phyloP scores from a whole-genome alignment of 495 filamentous ascomycete species.

The Daldinia bambusicola region DNA sequence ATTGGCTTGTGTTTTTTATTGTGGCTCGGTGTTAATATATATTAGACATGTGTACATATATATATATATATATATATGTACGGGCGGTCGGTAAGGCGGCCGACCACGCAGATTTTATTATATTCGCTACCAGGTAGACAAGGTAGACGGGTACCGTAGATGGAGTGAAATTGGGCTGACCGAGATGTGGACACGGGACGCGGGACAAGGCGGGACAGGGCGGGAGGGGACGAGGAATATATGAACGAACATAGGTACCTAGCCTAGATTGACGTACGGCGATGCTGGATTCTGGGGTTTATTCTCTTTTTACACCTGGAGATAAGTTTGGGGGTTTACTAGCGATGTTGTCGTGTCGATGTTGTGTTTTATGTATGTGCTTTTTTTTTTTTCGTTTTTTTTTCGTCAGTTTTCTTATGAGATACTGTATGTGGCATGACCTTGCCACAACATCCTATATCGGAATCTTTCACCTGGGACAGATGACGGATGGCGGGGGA shows the following conservation, averaged over 20 bases:
- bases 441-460: not conserved
- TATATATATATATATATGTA: no score
- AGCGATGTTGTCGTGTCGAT: no score
- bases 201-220: not conserved
- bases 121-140: not conserved
- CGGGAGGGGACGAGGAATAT: no score
- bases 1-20: not conserved
- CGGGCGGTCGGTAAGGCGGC: not conserved
- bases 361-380: no score
- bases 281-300: not conserved
- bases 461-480: not conserved
- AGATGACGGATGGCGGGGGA: not conserved
- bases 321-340: no score
- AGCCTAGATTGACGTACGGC: not conserved
- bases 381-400: not conserved
- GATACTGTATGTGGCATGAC: not conserved
- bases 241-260: no score
- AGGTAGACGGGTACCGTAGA: no score
- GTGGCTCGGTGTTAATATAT: not conserved
- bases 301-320: no score
- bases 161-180: not conserved
- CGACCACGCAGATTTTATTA: not conserved
- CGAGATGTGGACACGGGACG: constrained; percentile 3
- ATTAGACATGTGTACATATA: no score
- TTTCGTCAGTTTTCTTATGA: not conserved